Evolutionary conservation across 2,329 filamentous ascomycete genomes (phyloP), one percentile per base, ranked within the genome.

Genomic region (Fusarium subtropicale): DNA sequence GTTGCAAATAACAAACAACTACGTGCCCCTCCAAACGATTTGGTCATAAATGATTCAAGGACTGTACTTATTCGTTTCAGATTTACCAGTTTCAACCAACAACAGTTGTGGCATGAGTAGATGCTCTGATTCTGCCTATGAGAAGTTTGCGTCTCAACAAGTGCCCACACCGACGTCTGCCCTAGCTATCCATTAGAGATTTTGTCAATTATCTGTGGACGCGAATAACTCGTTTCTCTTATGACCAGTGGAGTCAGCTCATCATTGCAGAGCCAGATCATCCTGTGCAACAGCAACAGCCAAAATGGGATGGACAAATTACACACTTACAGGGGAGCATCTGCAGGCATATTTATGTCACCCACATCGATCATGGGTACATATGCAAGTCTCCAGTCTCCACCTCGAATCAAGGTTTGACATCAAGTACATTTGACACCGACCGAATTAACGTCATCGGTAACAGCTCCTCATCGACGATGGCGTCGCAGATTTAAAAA

Each of bases 371-470:
- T 39, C 24, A 41, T 48, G 15, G 20, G 36, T 56, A 56, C 33
- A 47, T 16, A 58, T 39, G 26, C 38, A 42, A 50, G 48, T 38
- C 53, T 30, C 67, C 67, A 50, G 48, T 38, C 53, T 30, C 67
- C 67, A 69, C 67, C 30, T 47, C 33, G 22, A 60, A 53, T 42
- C 62, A 70, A 70, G 66, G 62, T 45, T 55, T 51, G 41, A 53
- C 42, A 36, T 68, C 57, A 66, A 66, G 58, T 50, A 50, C 62
- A 48, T 26, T 58, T 44, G 54, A 57, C 42, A 63, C 46, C 26
- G 34, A 55, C 38, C 47, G 34, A 41, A 44, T 55, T 26, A 66
- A 71, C 68, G 68, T 71, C 68, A 71, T 71, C 64, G 45, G 50
- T 52, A 57, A 56, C 54, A 56, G 50, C 54, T 56, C 60, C 47